Evolutionary conservation across 139 green algal genomes (phyloP), one percentile per base, ranked within the genome.

Genomic region (Edaphochlamys debaryana): DNA sequence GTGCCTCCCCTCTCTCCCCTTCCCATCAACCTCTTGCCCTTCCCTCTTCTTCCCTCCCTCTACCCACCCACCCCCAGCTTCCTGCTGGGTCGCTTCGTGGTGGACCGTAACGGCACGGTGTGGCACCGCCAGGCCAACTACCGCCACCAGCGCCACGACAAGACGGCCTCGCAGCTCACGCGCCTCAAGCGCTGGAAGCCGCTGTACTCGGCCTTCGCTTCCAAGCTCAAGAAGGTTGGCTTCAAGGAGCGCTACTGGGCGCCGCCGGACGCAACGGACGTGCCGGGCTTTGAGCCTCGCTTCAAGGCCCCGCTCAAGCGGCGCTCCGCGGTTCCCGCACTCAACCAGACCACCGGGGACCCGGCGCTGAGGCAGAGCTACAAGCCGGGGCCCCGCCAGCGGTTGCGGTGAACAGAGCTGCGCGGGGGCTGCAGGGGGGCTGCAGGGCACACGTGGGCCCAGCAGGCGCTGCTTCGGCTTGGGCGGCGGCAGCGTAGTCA

Each of bases 51-150:
- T n/a, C n/a, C n/a, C 56, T 58, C 22, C 54, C 3, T 25, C 25
- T 45, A 63, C 19, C 20, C 60, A 19, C 48, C 34, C 45, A 41
- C 42, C 60, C 60, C 60, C 75, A 88, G 84, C 40, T 88, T 41
- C 38, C 67, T 88, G 56, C 37, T 66, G 45, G 84, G 84, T 2
- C 76, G 84, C 20, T 88, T 85, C 54, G 72, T 88, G 30, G 20
- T 67, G 67, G 84, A 88, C 42, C 76, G 76, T 30, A 80, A 88
- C 41, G 74, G 67, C 56, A n/a, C 56, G 1, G 45, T 87, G 2
- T 87, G 82, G 82, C 82, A 87, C 82, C 79, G 79, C 13, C 82
- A 87, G 67, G 71, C 82, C 52, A 84, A 84, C 58, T 75, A 60
- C 66, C 63, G 50, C 38, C 76, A 79, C 72, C 38, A 79, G 32